These are phyloP conservation scores for Evernia prunastri DNA, from an alignment of 495 filamentous ascomycete species.

Conservation along the genomic window DNA sequence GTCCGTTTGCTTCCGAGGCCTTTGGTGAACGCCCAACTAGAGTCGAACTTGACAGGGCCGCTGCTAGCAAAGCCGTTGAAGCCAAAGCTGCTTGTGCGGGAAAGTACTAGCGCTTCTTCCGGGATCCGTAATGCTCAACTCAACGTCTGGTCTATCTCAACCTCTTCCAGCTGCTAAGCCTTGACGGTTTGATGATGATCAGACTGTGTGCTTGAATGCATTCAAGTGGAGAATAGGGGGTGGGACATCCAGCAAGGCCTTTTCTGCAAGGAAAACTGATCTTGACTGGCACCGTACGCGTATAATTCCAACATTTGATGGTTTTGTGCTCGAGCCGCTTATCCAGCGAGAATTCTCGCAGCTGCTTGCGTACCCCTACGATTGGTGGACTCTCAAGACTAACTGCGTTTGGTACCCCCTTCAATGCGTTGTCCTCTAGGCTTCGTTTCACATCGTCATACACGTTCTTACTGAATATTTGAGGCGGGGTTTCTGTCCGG, in stretches of 20 bases:
- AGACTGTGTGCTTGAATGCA: neutral
- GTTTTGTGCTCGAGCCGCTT: conserved; percentile 4
- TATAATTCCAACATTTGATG: neutral
- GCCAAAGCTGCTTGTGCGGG: neutral
- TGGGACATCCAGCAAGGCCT: neutral
- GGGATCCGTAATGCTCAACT: neutral
- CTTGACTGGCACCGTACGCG: neutral
- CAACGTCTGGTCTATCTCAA: neutral
- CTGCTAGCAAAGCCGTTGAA: neutral
- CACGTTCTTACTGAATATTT: neutral
- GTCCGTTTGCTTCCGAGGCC: neutral
- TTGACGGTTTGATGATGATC: neutral
- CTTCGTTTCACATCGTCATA: neutral
- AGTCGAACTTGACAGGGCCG: neutral
- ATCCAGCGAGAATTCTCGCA: neutral
- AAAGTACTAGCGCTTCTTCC: neutral
- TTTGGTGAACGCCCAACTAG: neutral
- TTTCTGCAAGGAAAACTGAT: neutral
- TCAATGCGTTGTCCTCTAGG: neutral
- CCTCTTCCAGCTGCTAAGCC: neutral
- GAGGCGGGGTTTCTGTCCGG: neutral
- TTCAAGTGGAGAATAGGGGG: neutral
- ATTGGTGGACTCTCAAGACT: neutral
- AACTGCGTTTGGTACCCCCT: neutral
- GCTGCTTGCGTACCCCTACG: neutral